Percentiles rank a stretch among this genome's conserved stretches.
Conservation (phyloP, 2,329 filamentous ascomycete genomes). For the Tympanopsis confertula region DNA sequence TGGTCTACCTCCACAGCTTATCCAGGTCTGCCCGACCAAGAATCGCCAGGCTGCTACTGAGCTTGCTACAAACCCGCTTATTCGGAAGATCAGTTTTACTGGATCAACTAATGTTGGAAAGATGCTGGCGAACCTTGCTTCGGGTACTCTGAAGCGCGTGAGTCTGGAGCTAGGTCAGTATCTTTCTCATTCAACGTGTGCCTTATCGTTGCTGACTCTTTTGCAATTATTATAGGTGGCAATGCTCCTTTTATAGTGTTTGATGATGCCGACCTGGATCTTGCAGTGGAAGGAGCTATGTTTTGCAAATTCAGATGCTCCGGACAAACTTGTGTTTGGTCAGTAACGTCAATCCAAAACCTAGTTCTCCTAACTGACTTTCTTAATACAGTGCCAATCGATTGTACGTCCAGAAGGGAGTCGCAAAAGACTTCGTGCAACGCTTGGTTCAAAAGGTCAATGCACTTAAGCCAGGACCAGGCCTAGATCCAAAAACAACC, state of each 20-base stretch:
- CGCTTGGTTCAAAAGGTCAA: neutral
- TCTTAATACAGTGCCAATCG: too few species aligned
- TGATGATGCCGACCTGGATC: slow-evolving; percentile 55
- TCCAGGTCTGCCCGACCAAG: slow-evolving; percentile 54
- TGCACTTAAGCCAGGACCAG: neutral
- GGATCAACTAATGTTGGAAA: slow-evolving; percentile 63
- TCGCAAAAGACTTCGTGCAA: slow-evolving; percentile 17
- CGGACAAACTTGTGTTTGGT: slow-evolving; percentile 60
- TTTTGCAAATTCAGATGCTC: slow-evolving; percentile 22
- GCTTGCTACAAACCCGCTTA: slow-evolving; percentile 28
- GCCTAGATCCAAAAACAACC: slow-evolving; percentile 1
- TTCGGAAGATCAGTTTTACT: slow-evolving; percentile 65
- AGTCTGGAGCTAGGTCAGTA: slow-evolving; percentile 63
- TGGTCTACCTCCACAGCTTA: slow-evolving; percentile 63
- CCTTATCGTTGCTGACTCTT: too few species aligned
- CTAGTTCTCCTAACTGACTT: too few species aligned
- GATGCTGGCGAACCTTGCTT: slow-evolving; percentile 51
- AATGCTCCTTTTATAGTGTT: slow-evolving; percentile 59
- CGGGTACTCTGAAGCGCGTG: slow-evolving; percentile 55
- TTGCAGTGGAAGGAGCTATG: slow-evolving; percentile 43
- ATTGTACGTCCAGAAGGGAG: slow-evolving; percentile 20
- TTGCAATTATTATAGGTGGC: too few species aligned
- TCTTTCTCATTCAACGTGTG: too few species aligned
- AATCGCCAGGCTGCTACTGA: slow-evolving; percentile 32
- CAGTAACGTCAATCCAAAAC: too few species aligned